Percentiles rank a stretch among this genome's conserved stretches.
These are phyloP conservation scores for Delphinella strobiligena DNA, from an alignment of 2,329 filamentous ascomycete genomes.

Conservation along the genomic window DNA sequence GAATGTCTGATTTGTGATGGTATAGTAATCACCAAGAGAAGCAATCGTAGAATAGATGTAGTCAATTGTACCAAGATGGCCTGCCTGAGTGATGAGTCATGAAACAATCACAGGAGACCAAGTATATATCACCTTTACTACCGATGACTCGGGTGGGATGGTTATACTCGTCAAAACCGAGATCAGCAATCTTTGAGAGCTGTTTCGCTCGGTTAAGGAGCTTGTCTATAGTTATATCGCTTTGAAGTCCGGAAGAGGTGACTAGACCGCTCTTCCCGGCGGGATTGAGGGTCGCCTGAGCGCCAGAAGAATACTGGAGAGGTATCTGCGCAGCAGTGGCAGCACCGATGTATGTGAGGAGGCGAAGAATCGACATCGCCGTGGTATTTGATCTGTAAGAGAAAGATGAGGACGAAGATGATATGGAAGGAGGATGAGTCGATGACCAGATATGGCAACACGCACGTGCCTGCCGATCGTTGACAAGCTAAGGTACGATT, in stretches of 20 bases:
- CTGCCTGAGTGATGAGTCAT: conserved; percentile 1
- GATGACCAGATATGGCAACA: neutral
- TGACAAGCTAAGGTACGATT: conserved; percentile 2
- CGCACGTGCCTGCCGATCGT: neutral
- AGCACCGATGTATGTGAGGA: conserved; percentile 3
- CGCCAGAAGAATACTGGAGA: neutral
- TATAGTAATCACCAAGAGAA: conserved; percentile 49
- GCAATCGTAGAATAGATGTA: conserved; percentile 22
- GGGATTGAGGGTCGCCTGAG: neutral
- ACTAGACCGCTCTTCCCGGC: neutral
- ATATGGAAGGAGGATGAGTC: neutral
- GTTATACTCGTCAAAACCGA: conserved; percentile 47
- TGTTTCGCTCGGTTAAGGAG: conserved; percentile 48
- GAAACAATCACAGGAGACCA: neutral
- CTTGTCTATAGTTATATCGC: conserved; percentile 41
- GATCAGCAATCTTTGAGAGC: conserved; percentile 51
- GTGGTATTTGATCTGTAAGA: neutral
- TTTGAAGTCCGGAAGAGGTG: conserved; percentile 32
- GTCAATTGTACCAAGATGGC: conserved; percentile 16
- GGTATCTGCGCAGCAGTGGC: neutral
- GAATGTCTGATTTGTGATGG: conserved; percentile 37
- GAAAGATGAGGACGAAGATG: neutral
- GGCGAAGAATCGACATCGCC: conserved; percentile 5
- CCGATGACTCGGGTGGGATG: conserved; percentile 63
- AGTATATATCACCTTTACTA: conserved; percentile 40